Base-by-base conservation (phyloP, 176 grass and related monocot genomes). In the Oryza meridionalis region DNA sequence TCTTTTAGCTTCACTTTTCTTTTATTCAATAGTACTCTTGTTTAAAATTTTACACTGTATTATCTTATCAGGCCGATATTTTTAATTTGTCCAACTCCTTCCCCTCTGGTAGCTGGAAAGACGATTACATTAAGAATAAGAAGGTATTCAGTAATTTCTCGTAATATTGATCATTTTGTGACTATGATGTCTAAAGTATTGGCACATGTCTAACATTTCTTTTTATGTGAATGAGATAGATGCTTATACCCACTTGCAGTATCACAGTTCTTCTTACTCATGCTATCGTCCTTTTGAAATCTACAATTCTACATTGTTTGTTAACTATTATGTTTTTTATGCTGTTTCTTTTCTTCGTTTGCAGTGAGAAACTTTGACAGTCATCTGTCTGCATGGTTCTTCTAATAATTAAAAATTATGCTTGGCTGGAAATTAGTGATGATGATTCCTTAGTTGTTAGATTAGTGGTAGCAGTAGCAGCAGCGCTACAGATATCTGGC, bases 41-140 rank as follows among this genome's bases (percentile, higher is more conserved):
- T 46, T 81, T 86, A 40, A 67, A 59, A 72, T 47, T 89, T 88
- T 15, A 43, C 9, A 43, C 59, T 84, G 4, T 64, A 33, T 69
- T 61, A 82, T 79, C 2, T 86, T 81, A 19, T 77, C 85, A 98
- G 96, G 93, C 79, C 78, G 96, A 98, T 86, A 90, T 90, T 64
- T 95, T 95, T 73, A 90, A 98, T 85, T 88, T 98, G 70, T 86
- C 83, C 31, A 98, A 88, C 72, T 77, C 75, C 29, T 87, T 92
- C 35, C 85, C 79, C 4, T 53, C 70, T 84, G 82, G 87, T 76
- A 90, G 59, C 67, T 98, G 96, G 96, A 98, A 92, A 91, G 85
- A 95, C 77, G 87, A 92, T 62, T 98, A 95, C 82, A 90, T 43
- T 72, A 86, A 88, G 83, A 91, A 92, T 87, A 98, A 88, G 82